Conservation (phyloP, 331 rosid species). For the Malus hybrid region DNA sequence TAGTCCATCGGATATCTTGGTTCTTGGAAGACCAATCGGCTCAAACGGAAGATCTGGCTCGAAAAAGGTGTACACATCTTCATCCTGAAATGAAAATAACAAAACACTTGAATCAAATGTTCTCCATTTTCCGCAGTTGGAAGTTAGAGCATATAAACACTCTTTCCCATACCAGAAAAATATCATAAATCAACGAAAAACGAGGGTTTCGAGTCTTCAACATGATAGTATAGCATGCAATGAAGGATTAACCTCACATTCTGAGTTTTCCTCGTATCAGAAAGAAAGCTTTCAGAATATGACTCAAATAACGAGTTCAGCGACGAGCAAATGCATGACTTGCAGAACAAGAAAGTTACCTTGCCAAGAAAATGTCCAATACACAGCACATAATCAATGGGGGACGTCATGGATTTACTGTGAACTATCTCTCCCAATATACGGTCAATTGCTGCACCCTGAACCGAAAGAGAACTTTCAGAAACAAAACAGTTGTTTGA, state of each 20-base stretch:
- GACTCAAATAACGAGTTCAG: background rate
- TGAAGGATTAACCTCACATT: background rate
- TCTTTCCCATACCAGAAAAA: too few species aligned
- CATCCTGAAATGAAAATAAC: constrained; percentile 52
- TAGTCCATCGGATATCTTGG: constrained; percentile 43
- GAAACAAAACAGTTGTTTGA: background rate
- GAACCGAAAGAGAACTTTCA: constrained; percentile 5
- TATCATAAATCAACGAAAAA: too few species aligned
- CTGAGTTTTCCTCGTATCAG: background rate
- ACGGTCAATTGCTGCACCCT: constrained; percentile 99
- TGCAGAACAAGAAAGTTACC: constrained; percentile 38
- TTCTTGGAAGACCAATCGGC: constrained; percentile 32
- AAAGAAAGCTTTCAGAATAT: background rate
- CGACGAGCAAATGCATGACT: background rate
- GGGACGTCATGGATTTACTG: constrained; percentile 81
- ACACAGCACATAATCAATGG: constrained; percentile 87
- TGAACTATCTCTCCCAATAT: constrained; percentile 94
- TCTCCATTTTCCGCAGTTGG: background rate
- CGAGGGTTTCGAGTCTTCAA: background rate
- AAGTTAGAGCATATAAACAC: background rate
- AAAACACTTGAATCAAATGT: background rate
- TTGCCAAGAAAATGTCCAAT: constrained; percentile 88
- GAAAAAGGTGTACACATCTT: constrained; percentile 83
- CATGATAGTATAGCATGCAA: background rate
- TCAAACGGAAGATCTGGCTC: constrained; percentile 79